A percentile compares a stretch with the other conserved stretches of the same genome.
Conservation (phyloP, 75 land plant genomes). For the Chamaecyparis obtusa region DNA sequence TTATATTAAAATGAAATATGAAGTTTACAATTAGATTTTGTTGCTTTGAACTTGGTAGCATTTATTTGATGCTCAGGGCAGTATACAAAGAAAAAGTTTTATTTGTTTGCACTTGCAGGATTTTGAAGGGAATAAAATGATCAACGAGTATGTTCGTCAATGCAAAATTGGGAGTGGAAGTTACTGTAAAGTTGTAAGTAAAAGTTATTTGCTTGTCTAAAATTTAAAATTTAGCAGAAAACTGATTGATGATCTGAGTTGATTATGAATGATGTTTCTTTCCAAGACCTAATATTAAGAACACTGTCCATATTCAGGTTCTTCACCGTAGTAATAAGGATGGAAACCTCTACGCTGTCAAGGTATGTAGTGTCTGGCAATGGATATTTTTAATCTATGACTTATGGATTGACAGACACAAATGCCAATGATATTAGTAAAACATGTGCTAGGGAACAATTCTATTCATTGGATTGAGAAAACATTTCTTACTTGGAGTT, state of each 20-base stretch:
- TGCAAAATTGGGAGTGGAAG: constrained; percentile 39
- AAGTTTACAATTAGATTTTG: not conserved
- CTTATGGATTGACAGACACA: not conserved
- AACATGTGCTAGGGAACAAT: not conserved
- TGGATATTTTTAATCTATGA: not conserved
- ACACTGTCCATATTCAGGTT: constrained; percentile 22
- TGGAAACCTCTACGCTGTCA: constrained; percentile 42
- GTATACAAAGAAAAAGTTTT: not conserved
- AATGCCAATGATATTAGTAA: not conserved
- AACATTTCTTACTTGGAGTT: not conserved
- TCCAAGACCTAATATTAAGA: not conserved
- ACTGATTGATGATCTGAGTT: not conserved
- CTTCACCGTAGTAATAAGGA: constrained; percentile 35
- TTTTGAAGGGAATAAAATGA: constrained; percentile 41
- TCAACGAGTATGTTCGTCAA: constrained; percentile 48
- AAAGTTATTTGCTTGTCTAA: not conserved
- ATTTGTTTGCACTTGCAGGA: constrained; percentile 31
- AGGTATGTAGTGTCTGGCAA: constrained; percentile 18
- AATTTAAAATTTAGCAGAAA: not conserved
- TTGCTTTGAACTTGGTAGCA: not conserved
- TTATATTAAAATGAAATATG: not conserved
- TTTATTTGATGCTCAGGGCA: not conserved
- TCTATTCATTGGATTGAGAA: not conserved
- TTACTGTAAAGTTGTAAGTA: constrained; percentile 52
- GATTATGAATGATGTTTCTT: not conserved